Percentiles rank a stretch among this genome's conserved stretches.
Evolutionary conservation across 768 basidiomycete species (phyloP).

Genomic region (Coprinopsis sp.): DNA sequence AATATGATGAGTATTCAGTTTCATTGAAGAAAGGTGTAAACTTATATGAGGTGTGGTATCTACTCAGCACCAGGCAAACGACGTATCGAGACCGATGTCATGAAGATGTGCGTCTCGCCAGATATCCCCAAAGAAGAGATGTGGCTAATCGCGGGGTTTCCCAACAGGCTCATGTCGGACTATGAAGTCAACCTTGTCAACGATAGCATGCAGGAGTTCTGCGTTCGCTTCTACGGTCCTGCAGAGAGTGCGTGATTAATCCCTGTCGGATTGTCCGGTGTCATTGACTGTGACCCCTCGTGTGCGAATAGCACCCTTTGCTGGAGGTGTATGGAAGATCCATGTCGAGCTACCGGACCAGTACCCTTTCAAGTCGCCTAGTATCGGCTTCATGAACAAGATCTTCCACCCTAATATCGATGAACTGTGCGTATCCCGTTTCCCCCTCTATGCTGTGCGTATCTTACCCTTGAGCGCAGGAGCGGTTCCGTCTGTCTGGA

Average conservation of each 20-base stretch:
- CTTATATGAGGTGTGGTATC: constrained; percentile 22
- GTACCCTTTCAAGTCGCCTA: constrained; percentile 98
- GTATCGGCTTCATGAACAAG: constrained; percentile 99
- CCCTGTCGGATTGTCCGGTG: constrained; percentile 1
- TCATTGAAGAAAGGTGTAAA: not conserved
- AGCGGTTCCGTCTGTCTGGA: constrained; percentile 98
- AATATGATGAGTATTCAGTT: constrained; percentile 14
- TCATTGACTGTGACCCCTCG: not conserved
- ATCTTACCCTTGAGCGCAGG: constrained; percentile 34
- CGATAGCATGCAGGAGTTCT: constrained; percentile 99
- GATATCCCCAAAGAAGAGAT: not conserved
- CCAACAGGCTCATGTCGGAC: constrained; percentile 89
- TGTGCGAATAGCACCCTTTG: constrained; percentile 73
- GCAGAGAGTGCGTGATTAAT: constrained; percentile 74
- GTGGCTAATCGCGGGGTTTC: constrained; percentile 2
- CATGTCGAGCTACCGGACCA: constrained; percentile 98
- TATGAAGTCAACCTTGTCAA: constrained; percentile 97
- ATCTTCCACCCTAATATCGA: constrained; percentile 99
- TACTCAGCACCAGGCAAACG: constrained; percentile 84
- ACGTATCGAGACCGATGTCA: constrained; percentile 97
- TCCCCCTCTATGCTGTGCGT: constrained; percentile 1
- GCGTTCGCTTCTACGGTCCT: constrained; percentile 92
- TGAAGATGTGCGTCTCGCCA: constrained; percentile 77
- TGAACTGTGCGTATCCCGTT: constrained; percentile 70
- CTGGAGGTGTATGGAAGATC: constrained; percentile 98